phyloP scores from a whole-genome alignment of 805 yeast species.

The Danielia reshetovae region DNA sequence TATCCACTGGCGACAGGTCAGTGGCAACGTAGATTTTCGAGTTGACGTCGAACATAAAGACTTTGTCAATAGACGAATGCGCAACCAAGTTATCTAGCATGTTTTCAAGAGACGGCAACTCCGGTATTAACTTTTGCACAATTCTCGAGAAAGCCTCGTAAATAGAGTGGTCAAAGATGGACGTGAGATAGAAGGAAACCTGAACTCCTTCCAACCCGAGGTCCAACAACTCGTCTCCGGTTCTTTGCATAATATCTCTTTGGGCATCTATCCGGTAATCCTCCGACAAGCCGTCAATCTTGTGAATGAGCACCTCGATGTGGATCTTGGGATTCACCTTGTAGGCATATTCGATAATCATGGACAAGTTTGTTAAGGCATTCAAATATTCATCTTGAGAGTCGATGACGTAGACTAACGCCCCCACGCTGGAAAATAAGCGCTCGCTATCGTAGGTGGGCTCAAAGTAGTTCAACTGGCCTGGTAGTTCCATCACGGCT shows the following conservation, averaged over 20 bases:
- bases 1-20: slow-evolving; percentile 92
- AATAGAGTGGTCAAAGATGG: slow-evolving; percentile 92
- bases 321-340: slow-evolving; percentile 80
- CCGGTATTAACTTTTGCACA: slow-evolving; percentile 86
- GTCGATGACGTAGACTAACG: slow-evolving; percentile 91
- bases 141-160: slow-evolving; percentile 94
- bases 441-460: slow-evolving; percentile 77
- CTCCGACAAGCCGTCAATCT: slow-evolving; percentile 91
- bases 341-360: slow-evolving; percentile 83
- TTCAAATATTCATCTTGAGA: slow-evolving; percentile 92
- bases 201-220: slow-evolving; percentile 89
- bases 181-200: slow-evolving; percentile 84
- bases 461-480: slow-evolving; percentile 85
- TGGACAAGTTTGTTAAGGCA: slow-evolving; percentile 83
- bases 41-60: slow-evolving; percentile 85
- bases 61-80: slow-evolving; percentile 88
- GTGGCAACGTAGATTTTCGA: slow-evolving; percentile 95
- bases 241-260: slow-evolving; percentile 93
- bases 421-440: slow-evolving; percentile 78
- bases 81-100: slow-evolving; percentile 84
- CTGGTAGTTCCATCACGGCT: slow-evolving; percentile 91
- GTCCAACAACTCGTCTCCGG: slow-evolving; percentile 88
- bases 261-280: slow-evolving; percentile 94
- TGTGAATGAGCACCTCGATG: slow-evolving; percentile 90
- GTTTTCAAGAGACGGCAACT: slow-evolving; percentile 82